Base-by-base conservation (phyloP, 2,329 filamentous ascomycete genomes). In the Alternaria tenuissima region DNA sequence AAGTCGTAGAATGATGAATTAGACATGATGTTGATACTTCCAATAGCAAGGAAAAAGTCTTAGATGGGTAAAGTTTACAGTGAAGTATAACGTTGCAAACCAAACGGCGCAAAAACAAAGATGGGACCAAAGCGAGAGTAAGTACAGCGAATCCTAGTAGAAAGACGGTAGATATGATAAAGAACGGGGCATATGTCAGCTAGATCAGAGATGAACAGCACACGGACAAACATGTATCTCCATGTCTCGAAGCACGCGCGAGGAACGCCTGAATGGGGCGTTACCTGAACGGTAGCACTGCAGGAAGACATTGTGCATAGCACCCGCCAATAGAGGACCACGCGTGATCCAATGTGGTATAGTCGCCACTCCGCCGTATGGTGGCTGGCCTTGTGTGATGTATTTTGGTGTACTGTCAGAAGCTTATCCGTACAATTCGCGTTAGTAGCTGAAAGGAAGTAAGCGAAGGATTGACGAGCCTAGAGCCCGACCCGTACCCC, bases 401-500 rank as follows among this genome's bases (percentile, higher is more conserved):
- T 63, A 62, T 59, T 59, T 65, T 63, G 58, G 64, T 64, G 32
- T 55, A 51, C 56, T 52, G 61, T 61, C 48, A 65, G 62, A 69
- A 63, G 66, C 67, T 66, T 71, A 42, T 44, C 36, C 54, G 49
- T 49, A 44, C 16, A 57, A 55, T 42, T 52, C 49, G 63, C 61
- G 59, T 61, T 63, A 57, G 49, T 54, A 59, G 43, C 63, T 64
- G 34, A 51, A 66, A 53, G 47, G 20, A 57, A 60, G 52, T 61
- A 63, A 59, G 66, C 53, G 63, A 59, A 63, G 61, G 62, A 62
- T 57, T 61, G 58, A 61, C 56, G 47, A 65, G 61, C 28, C 47
- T 41, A 48, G 34, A 41, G 42, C 47, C 53, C 47, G 41, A 60
- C 41, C 55, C 41, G 53, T 48, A 49, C 52, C 51, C 53, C 46